Evolutionary conservation across 2,329 filamentous ascomycete species (phyloP), one percentile per base, ranked within the genome.

Genomic region (Stemphylium vesicarium): DNA sequence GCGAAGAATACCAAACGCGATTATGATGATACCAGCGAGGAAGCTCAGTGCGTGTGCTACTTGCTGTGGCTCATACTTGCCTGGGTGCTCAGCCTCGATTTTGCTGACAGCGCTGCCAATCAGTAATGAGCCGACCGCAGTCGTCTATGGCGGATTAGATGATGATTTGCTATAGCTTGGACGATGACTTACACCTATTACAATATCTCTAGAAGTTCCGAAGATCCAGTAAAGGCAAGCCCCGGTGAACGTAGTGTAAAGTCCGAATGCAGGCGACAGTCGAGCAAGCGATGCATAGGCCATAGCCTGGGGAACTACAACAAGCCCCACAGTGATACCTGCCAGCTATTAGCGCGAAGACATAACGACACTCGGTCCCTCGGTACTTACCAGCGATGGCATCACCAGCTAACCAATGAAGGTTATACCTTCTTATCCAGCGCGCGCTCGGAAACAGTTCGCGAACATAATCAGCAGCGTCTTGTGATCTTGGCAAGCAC

Each of bases 181-280:
- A 1, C 13, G 2, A 24, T 20, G 22, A 83, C 88, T 78, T 81
- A 91, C 89, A 13, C 93, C 93, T 51, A 97, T 97, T 12, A 94
- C 96, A 67, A 98, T 97, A 74, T 98, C 94, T 74, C 97, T 97
- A 2, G 93, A 97, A 0, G 94, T 98, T 11, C 93, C 94, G 71
- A 97, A 97, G 72, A 97, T 89, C 93, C 93, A 97, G 77, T 98
- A 98, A 55, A 96, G 82, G 59, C 96, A 75, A 4, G 96, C 92
- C 45, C 94, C 94, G 84, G 96, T 95, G 73, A 98, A 97, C 0
- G 93, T 96, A 0, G 94, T 94, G 77, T 96, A 96, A 1, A 97
- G 83, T 48, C 94, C 94, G 69, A 88, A 97, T 68, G 97, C 83
- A 3, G 88, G 85, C 0, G 85, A 82, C 20, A 97, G 82, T 50